Base-by-base conservation (phyloP, 2,329 filamentous ascomycete species). In the Stemphylium beticola region DNA sequence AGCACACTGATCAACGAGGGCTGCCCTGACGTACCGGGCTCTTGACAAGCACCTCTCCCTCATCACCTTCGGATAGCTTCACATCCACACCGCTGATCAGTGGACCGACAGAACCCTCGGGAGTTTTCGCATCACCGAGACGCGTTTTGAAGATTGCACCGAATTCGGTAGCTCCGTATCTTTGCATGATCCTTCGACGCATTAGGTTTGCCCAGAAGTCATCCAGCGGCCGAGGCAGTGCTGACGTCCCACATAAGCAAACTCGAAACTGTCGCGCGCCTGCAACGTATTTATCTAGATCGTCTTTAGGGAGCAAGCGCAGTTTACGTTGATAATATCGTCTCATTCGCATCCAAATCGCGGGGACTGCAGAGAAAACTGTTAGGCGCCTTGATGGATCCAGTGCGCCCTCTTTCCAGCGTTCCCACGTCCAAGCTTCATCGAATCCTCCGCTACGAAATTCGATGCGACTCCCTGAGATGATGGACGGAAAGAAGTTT, bases 191-290 rank as follows among this genome's bases (percentile, higher is more conserved):
- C n/a, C 58, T 67, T 46, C 74, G 75, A 31, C 77, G 75, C 62
- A 80, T 69, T 3, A 81, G 68, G 4, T 68, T 62, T 3, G 74
- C 74, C 81, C 81, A 83, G 60, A 82, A 83, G 34, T 82, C 75
- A n/a, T 77, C 77, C 34, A 83, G 77, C 1, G 80, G 79, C 47
- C 77, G 76, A 2, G 80, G 81, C 33, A 83, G 58, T 0, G 81
- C 81, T 3, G 77, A 80, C 0, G 81, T 83, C 0, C 78, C 78
- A 58, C 78, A 80, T 5, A 80, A 65, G 53, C 75, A 77, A 1
- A 76, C 76, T 14, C 76, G 68, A 33, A 80, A 71, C 15, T 72
- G 72, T 26, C 74, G 66, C 1, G 78, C 77, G 1, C 77, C 81
- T 10, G 72, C 69, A 24, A 79, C 67, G 64, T 82, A 83, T 36